These are phyloP conservation scores for Stylosanthes scabra DNA, from an alignment of 331 rosid genomes.

Conservation along the genomic window DNA sequence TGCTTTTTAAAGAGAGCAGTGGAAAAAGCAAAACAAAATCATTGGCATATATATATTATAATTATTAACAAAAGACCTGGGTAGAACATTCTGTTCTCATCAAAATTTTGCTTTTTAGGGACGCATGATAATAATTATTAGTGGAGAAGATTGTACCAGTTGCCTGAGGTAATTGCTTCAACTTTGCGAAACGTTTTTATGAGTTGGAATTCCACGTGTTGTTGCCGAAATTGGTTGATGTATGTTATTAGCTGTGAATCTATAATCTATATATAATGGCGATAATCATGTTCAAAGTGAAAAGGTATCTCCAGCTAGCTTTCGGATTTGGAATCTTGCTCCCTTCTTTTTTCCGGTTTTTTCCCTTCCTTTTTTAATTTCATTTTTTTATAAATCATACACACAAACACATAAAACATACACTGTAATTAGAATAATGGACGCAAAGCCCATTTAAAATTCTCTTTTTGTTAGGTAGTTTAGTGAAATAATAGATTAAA, in stretches of 20 bases:
- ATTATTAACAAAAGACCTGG: neutral
- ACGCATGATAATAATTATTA: neutral
- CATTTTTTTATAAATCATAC: no score
- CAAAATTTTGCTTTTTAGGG: neutral
- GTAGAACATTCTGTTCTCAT: slow-evolving; percentile 20
- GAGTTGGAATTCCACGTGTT: slow-evolving; percentile 19
- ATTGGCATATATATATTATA: neutral
- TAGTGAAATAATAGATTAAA: no score
- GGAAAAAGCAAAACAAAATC: neutral
- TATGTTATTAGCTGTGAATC: neutral
- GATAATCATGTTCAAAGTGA: neutral
- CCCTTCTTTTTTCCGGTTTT: no score
- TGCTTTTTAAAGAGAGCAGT: neutral
- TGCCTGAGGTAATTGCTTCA: neutral
- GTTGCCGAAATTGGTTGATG: slow-evolving; percentile 34
- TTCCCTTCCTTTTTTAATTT: no score
- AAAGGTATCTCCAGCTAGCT: no score
- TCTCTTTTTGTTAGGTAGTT: no score
- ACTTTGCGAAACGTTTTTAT: neutral
- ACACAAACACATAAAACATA: no score
- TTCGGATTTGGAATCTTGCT: no score
- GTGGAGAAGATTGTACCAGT: neutral
- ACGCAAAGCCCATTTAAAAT: no score
- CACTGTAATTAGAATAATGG: no score
- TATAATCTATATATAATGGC: neutral